Conservation (phyloP, 139 green algal species). For the Dunaliella primolecta region DNA sequence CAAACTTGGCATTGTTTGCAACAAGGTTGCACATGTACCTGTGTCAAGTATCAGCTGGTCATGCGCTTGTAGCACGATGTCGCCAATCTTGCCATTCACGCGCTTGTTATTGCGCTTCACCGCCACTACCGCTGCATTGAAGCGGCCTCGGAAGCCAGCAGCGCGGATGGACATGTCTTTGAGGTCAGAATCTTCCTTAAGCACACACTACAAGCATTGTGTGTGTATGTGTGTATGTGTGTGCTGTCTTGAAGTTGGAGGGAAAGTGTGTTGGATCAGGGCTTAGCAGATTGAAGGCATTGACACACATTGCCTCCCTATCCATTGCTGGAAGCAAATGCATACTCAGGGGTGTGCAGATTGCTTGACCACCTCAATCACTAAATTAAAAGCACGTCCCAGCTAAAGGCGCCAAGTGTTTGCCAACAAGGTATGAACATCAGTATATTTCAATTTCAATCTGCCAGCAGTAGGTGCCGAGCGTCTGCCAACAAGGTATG, state of each 20-base stretch:
- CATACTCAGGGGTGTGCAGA: no score
- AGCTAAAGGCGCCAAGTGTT: no score
- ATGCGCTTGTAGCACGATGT: constrained; percentile 8
- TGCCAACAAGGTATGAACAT: no score
- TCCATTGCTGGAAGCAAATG: no score
- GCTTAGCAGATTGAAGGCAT: no score
- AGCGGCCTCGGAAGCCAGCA: constrained; percentile 13
- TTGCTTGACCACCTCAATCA: no score
- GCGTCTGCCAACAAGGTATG: no score
- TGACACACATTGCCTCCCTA: no score
- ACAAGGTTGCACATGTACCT: constrained; percentile 4
- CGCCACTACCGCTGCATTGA: neutral
- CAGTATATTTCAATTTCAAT: no score
- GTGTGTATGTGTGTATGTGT: constrained; percentile 13
- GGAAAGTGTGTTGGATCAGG: neutral
- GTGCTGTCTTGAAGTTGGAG: neutral
- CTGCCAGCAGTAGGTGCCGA: no score
- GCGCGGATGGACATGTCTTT: neutral
- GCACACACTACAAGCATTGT: neutral
- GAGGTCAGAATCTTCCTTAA: neutral
- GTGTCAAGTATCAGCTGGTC: constrained; percentile 29
- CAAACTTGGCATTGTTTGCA: no score
- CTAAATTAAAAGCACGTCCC: no score
- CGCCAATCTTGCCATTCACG: constrained; percentile 10
- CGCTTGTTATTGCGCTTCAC: constrained; percentile 26